Evolutionary conservation across 2,329 filamentous ascomycete species (phyloP), one percentile per base, ranked within the genome.

Genomic region (Fusarium nodosum): DNA sequence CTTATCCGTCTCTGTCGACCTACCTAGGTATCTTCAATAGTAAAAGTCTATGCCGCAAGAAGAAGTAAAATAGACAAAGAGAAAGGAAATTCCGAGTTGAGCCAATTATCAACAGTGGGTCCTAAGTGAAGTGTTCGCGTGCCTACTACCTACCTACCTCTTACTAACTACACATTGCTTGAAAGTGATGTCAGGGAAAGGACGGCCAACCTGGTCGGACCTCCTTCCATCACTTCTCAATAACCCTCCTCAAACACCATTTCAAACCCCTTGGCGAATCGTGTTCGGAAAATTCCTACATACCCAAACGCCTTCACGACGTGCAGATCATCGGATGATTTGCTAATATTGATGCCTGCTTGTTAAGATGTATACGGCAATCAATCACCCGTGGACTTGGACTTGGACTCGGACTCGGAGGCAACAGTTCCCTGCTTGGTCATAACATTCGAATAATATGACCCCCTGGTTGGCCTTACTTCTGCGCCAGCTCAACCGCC

Each of bases 401-500:
- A 15, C 31, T 15, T 12, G 31, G 24, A 28, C 22, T 51, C 28
- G 36, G 24, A 30, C 22, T 51, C 38, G 16, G 28, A 54, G 20
- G 12, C 50, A 20, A 24, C 26, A 46, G 41, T 36, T 38, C 36
- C 30, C 30, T 31, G 28, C 30, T 22, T 31, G 28, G 47, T 48
- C 63, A 39, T 39, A 39, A 60, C 51, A 55, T 64, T 60, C 68
- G 53, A 59, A 44, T 39, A 22, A 44, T 39, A 39, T 39, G 36
- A 22, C 36, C 36, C 56, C 38, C 60, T 28, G 58, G 63, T 52
- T 68, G 46, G 65, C 57, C 56, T 68, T 56, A 62, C 55, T 65
- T 57, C 59, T 66, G 54, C 55, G 64, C 66, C 68, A 73, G 53
- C 52, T 59, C 42, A 58, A 54, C 36, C 48, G 36, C 45, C 44